Conservation (phyloP, 2,329 filamentous ascomycete species). For the Xylariaceae sp. region DNA sequence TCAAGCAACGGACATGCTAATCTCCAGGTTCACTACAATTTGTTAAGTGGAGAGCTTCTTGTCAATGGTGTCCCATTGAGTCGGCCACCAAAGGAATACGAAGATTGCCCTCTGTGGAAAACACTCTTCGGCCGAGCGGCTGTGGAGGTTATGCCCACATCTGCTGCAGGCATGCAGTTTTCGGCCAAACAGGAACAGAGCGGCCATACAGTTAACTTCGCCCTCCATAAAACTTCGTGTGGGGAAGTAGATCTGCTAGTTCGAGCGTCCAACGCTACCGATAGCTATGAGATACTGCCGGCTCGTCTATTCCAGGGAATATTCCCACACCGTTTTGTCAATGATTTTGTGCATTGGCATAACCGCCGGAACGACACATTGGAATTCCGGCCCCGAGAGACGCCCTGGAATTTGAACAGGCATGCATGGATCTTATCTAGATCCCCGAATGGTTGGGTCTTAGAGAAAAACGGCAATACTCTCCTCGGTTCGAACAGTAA, state of each 20-base stretch:
- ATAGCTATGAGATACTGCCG: slow-evolving; percentile 9
- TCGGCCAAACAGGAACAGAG: slow-evolving; percentile 28
- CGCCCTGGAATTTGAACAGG: background rate
- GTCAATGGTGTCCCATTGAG: slow-evolving; percentile 46
- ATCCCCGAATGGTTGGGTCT: background rate
- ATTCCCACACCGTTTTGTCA: slow-evolving; percentile 7
- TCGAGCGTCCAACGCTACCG: background rate
- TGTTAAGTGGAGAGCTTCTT: slow-evolving; percentile 47
- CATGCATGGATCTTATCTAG: slow-evolving; percentile 1
- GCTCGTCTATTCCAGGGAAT: background rate
- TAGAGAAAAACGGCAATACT: background rate
- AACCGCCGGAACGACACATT: background rate
- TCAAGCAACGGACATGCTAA: background rate
- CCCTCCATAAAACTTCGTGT: background rate
- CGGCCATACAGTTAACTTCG: background rate
- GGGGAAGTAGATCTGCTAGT: background rate
- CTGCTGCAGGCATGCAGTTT: slow-evolving; percentile 36
- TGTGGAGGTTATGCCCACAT: slow-evolving; percentile 41
- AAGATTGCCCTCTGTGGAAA: slow-evolving; percentile 35
- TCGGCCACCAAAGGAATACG: slow-evolving; percentile 42
- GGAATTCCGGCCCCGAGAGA: slow-evolving; percentile 3
- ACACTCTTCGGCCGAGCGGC: slow-evolving; percentile 39
- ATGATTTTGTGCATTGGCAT: slow-evolving; percentile 15
- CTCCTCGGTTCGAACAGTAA: background rate
- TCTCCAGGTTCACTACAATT: slow-evolving; percentile 40